These are phyloP conservation scores for Gossypium herbaceum DNA, from an alignment of 345 rosid genomes.

Conservation along the genomic window DNA sequence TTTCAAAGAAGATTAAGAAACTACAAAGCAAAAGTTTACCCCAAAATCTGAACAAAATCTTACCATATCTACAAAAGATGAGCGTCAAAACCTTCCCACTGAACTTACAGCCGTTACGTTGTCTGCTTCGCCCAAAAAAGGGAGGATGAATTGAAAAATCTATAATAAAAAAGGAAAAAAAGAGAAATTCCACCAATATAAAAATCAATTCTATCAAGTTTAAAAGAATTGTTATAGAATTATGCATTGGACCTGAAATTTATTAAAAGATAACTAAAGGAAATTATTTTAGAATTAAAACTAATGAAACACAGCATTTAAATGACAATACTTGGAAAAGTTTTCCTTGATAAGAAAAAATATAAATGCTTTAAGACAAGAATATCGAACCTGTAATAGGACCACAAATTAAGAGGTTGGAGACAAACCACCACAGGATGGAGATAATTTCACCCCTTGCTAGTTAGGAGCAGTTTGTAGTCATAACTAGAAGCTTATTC, in stretches of 20 bases:
- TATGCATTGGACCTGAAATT: slow-evolving; percentile 22
- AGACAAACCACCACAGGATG: not conserved
- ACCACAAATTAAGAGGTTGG: not conserved
- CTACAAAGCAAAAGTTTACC: slow-evolving; percentile 15
- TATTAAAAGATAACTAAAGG: slow-evolving; percentile 9
- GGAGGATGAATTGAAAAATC: slow-evolving; percentile 54
- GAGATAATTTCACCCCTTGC: not conserved
- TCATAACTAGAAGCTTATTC: not conserved
- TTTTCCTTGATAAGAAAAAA: not conserved
- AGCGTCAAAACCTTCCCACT: slow-evolving; percentile 47
- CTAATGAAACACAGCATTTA: not conserved
- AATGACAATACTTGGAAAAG: not conserved
- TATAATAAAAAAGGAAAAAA: slow-evolving; percentile 25
- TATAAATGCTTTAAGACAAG: not conserved
- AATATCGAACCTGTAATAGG: not conserved
- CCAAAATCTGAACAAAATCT: slow-evolving; percentile 27
- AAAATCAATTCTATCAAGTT: slow-evolving; percentile 26
- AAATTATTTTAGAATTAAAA: slow-evolving; percentile 7
- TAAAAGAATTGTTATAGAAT: slow-evolving; percentile 12
- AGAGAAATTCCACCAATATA: slow-evolving; percentile 30
- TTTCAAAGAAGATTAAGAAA: slow-evolving; percentile 7
- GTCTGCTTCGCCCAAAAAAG: slow-evolving; percentile 59
- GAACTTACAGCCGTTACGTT: slow-evolving; percentile 51
- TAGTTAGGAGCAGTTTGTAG: not conserved
- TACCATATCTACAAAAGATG: slow-evolving; percentile 54